Conservation (phyloP, 768 basidiomycete genomes). For the Xerocomus potaroensis region DNA sequence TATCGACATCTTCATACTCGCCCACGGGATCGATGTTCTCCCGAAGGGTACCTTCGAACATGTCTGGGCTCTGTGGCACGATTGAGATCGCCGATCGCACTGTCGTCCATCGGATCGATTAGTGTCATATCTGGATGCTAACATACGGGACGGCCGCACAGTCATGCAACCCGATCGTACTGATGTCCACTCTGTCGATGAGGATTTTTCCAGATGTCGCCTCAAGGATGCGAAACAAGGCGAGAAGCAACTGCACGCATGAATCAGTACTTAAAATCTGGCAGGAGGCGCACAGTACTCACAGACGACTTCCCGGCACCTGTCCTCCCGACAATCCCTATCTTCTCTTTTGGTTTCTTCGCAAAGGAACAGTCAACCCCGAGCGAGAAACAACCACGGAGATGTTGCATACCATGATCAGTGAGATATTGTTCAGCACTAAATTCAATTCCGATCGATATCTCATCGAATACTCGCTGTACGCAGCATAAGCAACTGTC, state of each 20-base stretch:
- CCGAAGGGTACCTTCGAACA: constrained; percentile 70
- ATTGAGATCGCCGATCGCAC: constrained; percentile 80
- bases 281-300: constrained; percentile 13
- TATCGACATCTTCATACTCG: constrained; percentile 66
- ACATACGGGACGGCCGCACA: no score
- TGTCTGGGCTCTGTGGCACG: constrained; percentile 74
- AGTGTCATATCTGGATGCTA: no score
- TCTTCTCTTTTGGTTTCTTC: constrained; percentile 73
- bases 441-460: constrained; percentile 80
- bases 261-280: background rate
- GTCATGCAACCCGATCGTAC: constrained; percentile 70
- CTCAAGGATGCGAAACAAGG: constrained; percentile 76
- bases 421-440: constrained; percentile 67
- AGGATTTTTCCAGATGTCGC: constrained; percentile 60
- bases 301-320: constrained; percentile 79
- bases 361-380: constrained; percentile 4
- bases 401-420: constrained; percentile 53
- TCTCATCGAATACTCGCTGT: constrained; percentile 52
- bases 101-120: background rate
- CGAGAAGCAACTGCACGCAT: constrained; percentile 49
- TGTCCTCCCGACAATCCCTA: constrained; percentile 84
- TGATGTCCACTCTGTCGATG: constrained; percentile 75
- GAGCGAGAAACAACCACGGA: background rate
- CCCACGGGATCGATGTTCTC: constrained; percentile 90
- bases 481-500: background rate